These are phyloP conservation scores for Annulohypoxylon maeteangense DNA, from an alignment of 495 filamentous ascomycete genomes.

Conservation along the genomic window DNA sequence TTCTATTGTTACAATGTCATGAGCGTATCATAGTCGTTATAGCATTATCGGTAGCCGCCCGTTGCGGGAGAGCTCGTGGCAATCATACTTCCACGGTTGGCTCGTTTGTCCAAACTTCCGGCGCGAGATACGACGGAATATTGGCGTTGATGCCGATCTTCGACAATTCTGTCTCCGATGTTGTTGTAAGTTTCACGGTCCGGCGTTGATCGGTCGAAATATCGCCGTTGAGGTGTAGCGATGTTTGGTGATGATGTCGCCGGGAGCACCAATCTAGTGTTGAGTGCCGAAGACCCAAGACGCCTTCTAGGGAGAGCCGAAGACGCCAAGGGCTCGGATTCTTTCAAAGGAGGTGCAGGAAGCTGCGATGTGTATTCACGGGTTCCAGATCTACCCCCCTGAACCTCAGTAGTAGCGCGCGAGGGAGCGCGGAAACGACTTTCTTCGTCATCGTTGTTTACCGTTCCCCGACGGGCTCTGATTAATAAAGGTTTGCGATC, in stretches of 20 bases:
- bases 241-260: conserved; percentile 36
- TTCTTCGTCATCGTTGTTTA: conserved; percentile 60
- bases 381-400: conserved; percentile 44
- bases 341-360: conserved; percentile 43
- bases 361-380: conserved; percentile 51
- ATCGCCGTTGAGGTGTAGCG: conserved; percentile 52
- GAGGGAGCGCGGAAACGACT: conserved; percentile 63
- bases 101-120: conserved; percentile 54
- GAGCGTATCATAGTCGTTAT: conserved; percentile 42
- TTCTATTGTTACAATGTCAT: conserved; percentile 47
- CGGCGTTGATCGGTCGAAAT: conserved; percentile 57
- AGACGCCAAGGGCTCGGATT: conserved; percentile 44
- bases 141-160: conserved; percentile 56
- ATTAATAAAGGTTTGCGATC: conserved; percentile 56
- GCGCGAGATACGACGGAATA: conserved; percentile 51
- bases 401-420: conserved; percentile 67
- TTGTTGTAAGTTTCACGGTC: conserved; percentile 52
- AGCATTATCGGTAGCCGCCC: conserved; percentile 38
- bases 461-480: conserved; percentile 53
- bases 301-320: conserved; percentile 58
- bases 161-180: conserved; percentile 51
- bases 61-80: conserved; percentile 43
- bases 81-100: conserved; percentile 52
- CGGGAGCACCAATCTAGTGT: conserved; percentile 50
- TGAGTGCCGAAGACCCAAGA: conserved; percentile 51